These are phyloP conservation scores for Lineolata rhizophorae DNA, from an alignment of 495 filamentous ascomycete genomes.

Conservation along the genomic window DNA sequence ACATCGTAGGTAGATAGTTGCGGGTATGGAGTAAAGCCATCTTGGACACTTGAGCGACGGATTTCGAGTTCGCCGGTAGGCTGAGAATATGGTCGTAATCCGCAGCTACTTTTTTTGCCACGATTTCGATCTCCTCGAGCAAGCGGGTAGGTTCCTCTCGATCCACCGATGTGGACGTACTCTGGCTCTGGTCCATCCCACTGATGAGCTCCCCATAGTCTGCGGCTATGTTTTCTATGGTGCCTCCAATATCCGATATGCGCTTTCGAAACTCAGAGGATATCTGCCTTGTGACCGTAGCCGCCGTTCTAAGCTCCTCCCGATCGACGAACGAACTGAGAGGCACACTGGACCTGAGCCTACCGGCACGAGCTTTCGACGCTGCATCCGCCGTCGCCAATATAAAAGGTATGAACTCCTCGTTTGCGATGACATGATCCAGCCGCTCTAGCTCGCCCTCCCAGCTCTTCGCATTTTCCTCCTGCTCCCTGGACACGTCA, in stretches of 20 bases:
- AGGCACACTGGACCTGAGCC: slow-evolving; percentile 14
- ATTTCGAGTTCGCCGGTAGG: slow-evolving; percentile 43
- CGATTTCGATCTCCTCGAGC: slow-evolving; percentile 64
- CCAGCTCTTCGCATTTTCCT: slow-evolving; percentile 40
- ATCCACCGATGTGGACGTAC: slow-evolving; percentile 11
- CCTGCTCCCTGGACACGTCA: slow-evolving; percentile 48
- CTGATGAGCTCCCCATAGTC: slow-evolving; percentile 29
- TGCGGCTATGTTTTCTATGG: slow-evolving; percentile 27
- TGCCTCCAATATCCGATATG: slow-evolving; percentile 27
- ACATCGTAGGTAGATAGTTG: slow-evolving; percentile 63
- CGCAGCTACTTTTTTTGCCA: slow-evolving; percentile 65
- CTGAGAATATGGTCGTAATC: slow-evolving; percentile 64
- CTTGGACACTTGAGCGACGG: slow-evolving; percentile 60
- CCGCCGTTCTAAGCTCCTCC: slow-evolving; percentile 42
- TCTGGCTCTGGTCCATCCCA: slow-evolving; percentile 17
- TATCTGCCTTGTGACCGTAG: slow-evolving; percentile 22
- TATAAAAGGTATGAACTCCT: slow-evolving; percentile 32
- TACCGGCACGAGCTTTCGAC: slow-evolving; percentile 4
- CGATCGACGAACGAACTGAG: slow-evolving; percentile 53
- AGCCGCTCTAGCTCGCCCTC: slow-evolving; percentile 41
- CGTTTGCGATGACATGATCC: slow-evolving; percentile 34
- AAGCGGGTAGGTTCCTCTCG: slow-evolving; percentile 30
- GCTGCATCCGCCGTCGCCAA: slow-evolving; percentile 1
- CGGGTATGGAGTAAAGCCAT: slow-evolving; percentile 71
- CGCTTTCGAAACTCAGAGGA: slow-evolving; percentile 30